Conservation (phyloP, 164 flowering plant species). For the Amborella trichopoda region DNA sequence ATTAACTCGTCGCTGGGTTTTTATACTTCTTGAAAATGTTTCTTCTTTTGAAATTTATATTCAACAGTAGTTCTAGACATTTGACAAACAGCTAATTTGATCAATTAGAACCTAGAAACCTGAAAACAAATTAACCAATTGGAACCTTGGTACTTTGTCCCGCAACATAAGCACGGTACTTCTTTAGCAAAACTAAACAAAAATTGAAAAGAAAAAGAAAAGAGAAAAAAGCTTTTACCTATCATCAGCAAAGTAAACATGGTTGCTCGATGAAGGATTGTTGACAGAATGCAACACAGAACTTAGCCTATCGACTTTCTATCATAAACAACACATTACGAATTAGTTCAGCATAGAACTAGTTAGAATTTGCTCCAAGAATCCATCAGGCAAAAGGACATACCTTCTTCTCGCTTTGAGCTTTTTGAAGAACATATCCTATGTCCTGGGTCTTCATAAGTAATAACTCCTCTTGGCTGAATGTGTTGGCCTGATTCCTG, state of each 20-base stretch:
- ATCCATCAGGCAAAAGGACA: neutral
- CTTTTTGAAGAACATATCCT: conserved; percentile 66
- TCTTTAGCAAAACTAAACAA: no score
- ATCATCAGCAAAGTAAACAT: conserved; percentile 72
- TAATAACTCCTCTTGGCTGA: conserved; percentile 63
- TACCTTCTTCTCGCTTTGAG: conserved; percentile 76
- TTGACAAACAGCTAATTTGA: no score
- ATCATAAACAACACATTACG: conserved; percentile 11
- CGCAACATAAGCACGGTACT: no score
- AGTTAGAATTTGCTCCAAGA: neutral
- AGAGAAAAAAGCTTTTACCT: conserved; percentile 22
- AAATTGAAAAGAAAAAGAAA: neutral
- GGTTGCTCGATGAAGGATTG: conserved; percentile 38
- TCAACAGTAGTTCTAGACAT: no score
- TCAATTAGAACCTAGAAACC: no score
- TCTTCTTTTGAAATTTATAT: no score
- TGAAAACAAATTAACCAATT: no score
- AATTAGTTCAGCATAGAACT: neutral
- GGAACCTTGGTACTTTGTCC: no score
- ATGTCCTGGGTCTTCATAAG: conserved; percentile 90
- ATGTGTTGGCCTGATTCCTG: conserved; percentile 63
- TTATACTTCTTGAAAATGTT: no score
- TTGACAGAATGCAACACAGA: conserved; percentile 45
- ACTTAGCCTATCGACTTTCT: conserved; percentile 77
- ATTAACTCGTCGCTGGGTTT: no score